Conservation (phyloP, 345 rosid genomes). For the Angophora floribunda region DNA sequence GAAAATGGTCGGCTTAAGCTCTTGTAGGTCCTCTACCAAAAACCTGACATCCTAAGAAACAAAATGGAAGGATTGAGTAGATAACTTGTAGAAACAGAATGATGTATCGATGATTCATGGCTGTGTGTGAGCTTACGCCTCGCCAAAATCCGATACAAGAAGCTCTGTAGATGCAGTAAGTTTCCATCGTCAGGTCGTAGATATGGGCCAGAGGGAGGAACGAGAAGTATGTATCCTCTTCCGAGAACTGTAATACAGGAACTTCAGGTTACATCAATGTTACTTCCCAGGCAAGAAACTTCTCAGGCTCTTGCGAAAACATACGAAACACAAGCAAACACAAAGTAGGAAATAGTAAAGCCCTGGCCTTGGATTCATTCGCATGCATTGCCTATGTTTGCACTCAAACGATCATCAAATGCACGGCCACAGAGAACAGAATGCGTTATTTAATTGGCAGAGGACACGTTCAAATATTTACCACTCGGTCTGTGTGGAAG, state of each 20-base stretch:
- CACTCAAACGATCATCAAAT: background rate
- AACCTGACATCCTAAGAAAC: conserved; percentile 49
- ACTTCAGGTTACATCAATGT: background rate
- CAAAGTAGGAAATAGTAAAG: background rate
- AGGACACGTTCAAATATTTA: background rate
- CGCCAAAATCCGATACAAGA: conserved; percentile 88
- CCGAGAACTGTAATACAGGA: conserved; percentile 38
- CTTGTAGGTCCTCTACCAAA: conserved; percentile 81
- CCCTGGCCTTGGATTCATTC: background rate
- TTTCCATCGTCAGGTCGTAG: conserved; percentile 80
- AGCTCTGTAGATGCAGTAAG: conserved; percentile 65
- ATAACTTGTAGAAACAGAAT: background rate
- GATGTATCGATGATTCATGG: background rate
- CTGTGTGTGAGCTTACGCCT: conserved; percentile 35
- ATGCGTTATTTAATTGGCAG: background rate
- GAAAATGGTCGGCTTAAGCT: conserved; percentile 72
- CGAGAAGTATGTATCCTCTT: conserved; percentile 78
- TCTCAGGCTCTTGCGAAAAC: background rate
- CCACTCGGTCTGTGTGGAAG: conserved; percentile 52
- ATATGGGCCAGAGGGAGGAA: conserved; percentile 92
- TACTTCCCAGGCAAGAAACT: background rate
- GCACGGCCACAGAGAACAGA: background rate
- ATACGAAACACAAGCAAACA: background rate
- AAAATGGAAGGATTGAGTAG: background rate
- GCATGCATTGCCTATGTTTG: background rate